A percentile compares a stretch with the other conserved stretches of the same genome.
Conservation (phyloP, 225 moss, liverwort and hornwort species). For the Pleurozium schreberi region DNA sequence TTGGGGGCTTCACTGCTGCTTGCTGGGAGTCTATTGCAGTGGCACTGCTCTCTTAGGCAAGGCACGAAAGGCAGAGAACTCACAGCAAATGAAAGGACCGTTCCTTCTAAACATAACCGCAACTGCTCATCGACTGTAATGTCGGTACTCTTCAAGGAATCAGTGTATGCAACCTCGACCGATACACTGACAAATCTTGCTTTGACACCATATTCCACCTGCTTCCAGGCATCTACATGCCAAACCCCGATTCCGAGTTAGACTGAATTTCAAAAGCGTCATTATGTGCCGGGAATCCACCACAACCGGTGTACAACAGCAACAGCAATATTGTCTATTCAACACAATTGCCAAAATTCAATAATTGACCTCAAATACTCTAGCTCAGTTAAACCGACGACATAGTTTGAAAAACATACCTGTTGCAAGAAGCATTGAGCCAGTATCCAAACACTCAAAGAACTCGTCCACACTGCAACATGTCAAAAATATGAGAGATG, state of each 20-base stretch:
- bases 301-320: background rate
- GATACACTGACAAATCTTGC: constrained; percentile 58
- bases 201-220: constrained; percentile 91
- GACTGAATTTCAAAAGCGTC: background rate
- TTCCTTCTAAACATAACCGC: constrained; percentile 45
- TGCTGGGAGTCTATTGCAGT: background rate
- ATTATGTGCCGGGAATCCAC: background rate
- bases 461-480: constrained; percentile 91
- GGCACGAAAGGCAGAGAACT: constrained; percentile 3
- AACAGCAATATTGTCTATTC: background rate
- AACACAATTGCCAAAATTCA: background rate
- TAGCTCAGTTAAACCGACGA: background rate
- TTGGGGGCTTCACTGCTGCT: background rate
- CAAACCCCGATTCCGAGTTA: background rate
- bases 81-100: constrained; percentile 54
- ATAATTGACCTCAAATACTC: background rate
- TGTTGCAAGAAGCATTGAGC: constrained; percentile 61
- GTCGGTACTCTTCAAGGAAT: constrained; percentile 3
- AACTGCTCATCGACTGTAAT: constrained; percentile 39
- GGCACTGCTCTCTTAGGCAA: background rate
- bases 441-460: constrained; percentile 95
- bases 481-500: background rate
- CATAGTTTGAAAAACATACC: constrained; percentile 27
- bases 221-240: constrained; percentile 61
- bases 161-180: constrained; percentile 43